Percentiles rank a stretch among this genome's conserved stretches.
phyloP scores from a whole-genome alignment of 352 stramenopile genomes.

The Phytophthora cactorum region DNA sequence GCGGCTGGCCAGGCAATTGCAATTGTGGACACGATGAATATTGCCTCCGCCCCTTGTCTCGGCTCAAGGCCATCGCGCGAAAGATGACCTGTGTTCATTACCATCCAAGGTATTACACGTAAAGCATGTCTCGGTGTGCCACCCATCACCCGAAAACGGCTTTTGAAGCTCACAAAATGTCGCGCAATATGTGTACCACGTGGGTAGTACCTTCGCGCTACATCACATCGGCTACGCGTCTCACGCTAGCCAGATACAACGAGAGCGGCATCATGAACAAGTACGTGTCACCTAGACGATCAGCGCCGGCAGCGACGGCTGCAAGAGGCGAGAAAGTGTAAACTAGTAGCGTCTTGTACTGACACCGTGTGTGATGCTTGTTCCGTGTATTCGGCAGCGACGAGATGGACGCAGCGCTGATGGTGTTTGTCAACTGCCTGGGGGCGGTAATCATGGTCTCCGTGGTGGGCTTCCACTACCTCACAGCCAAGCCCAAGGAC shows the following conservation, averaged over 20 bases:
- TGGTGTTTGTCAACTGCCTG: constrained; percentile 91
- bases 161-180: constrained; percentile 5
- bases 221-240: constrained; percentile 27
- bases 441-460: constrained; percentile 89
- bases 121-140: not conserved
- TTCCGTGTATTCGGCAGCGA: constrained; percentile 48
- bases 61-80: no score
- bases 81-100: no score
- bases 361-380: constrained; percentile 7
- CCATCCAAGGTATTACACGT: no score
- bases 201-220: constrained; percentile 4
- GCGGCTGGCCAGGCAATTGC: not conserved
- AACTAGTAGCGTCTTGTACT: not conserved
- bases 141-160: no score
- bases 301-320: not conserved
- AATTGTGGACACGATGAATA: constrained; percentile 17
- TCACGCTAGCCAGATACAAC: constrained; percentile 33
- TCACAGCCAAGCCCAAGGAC: constrained; percentile 83
- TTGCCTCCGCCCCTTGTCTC: constrained; percentile 5
- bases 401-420: constrained; percentile 87
- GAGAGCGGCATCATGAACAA: constrained; percentile 47
- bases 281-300: constrained; percentile 32
- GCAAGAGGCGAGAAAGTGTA: not conserved
- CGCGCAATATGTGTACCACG: constrained; percentile 9
- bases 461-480: constrained; percentile 89